Conservation (phyloP, 2,329 filamentous ascomycete species). For the Achaetomium macrosporum region DNA sequence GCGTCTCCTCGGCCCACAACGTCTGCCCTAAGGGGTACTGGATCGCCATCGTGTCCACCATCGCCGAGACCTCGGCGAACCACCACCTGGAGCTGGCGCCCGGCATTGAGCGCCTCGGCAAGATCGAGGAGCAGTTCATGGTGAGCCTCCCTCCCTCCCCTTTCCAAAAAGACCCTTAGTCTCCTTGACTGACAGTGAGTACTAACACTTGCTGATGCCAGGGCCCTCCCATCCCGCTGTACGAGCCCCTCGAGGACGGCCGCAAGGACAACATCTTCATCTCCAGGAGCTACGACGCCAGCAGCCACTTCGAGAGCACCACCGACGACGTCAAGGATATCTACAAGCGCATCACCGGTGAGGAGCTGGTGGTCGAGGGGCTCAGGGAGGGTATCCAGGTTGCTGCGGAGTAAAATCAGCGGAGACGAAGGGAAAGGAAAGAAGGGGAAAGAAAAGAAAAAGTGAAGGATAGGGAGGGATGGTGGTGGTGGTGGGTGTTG, state of each 20-base stretch:
- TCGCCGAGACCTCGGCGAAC: slow-evolving; percentile 85
- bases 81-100: slow-evolving; percentile 93
- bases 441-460: background rate
- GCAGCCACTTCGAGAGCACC: slow-evolving; percentile 91
- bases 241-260: slow-evolving; percentile 81
- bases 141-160: slow-evolving; percentile 36
- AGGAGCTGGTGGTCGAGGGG: slow-evolving; percentile 83
- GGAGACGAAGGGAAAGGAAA: background rate
- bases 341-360: slow-evolving; percentile 74
- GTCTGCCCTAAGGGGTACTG: slow-evolving; percentile 99
- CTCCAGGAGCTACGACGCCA: slow-evolving; percentile 97
- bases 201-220: slow-evolving; percentile 24
- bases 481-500: background rate
- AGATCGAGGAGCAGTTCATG: slow-evolving; percentile 97
- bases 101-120: slow-evolving; percentile 84
- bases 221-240: slow-evolving; percentile 83
- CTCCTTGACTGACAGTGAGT: background rate
- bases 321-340: slow-evolving; percentile 92
- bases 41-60: slow-evolving; percentile 96
- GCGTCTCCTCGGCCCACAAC: slow-evolving; percentile 92
- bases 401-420: slow-evolving; percentile 51
- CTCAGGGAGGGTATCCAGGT: slow-evolving; percentile 74
- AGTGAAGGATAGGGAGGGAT: too few species aligned
- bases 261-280: slow-evolving; percentile 89
- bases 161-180: background rate